Evolutionary conservation across 2,329 filamentous ascomycete genomes (phyloP).

Genomic region (Colletotrichum karsti): DNA sequence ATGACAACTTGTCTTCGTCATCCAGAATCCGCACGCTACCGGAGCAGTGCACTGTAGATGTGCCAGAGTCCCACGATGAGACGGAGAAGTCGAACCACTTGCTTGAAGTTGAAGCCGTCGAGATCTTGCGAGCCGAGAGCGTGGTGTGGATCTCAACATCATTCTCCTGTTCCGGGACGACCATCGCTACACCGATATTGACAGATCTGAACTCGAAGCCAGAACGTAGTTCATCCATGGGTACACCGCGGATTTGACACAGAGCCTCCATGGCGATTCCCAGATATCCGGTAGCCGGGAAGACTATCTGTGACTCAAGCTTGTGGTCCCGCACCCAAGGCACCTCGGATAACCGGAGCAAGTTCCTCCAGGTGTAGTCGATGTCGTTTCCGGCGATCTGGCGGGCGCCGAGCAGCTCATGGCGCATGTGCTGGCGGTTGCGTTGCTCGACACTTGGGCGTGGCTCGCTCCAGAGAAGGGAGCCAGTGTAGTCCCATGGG

Average conservation of each 20-base stretch:
- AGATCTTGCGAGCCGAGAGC: too few species aligned
- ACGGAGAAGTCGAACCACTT: too few species aligned
- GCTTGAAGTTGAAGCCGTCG: too few species aligned
- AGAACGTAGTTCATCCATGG: too few species aligned
- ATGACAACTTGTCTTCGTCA: too few species aligned
- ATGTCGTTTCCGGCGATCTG: constrained; percentile 2
- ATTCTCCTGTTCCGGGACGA: too few species aligned
- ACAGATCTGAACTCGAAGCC: neutral
- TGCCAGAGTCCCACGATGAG: too few species aligned
- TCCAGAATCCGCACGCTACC: too few species aligned
- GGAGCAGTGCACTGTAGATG: too few species aligned
- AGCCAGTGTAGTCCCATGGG: constrained; percentile 23
- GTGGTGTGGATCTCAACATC: too few species aligned
- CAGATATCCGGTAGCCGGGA: constrained; percentile 46
- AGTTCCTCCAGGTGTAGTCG: constrained; percentile 31
- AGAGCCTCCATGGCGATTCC: constrained; percentile 39
- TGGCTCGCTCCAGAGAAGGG: constrained; percentile 18
- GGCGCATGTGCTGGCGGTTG: neutral
- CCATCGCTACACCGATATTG: neutral
- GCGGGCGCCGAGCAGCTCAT: constrained; percentile 31
- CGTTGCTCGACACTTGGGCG: constrained; percentile 9
- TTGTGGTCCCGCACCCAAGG: constrained; percentile 54
- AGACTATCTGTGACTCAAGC: constrained; percentile 52
- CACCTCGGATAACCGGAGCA: constrained; percentile 28
- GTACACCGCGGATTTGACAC: constrained; percentile 24